phyloP scores from a whole-genome alignment of 2,329 filamentous ascomycete genomes.

The Elsinoe australis region DNA sequence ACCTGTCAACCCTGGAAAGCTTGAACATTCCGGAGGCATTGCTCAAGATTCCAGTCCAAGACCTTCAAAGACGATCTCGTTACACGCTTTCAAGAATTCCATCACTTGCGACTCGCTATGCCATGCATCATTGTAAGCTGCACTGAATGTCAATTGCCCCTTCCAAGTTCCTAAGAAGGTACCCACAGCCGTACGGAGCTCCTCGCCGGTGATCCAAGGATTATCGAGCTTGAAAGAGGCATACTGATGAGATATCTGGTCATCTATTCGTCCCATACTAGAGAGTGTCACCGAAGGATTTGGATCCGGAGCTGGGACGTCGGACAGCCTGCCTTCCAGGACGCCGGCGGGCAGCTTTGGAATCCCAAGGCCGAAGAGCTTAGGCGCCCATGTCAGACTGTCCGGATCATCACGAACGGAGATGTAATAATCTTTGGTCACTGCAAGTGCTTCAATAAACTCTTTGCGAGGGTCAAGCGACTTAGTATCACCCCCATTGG shows the following conservation, averaged over 20 bases:
- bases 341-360: neutral
- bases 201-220: neutral
- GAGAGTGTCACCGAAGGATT: neutral
- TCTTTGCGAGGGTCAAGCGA: neutral
- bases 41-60: too few relatives aligned
- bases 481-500: neutral
- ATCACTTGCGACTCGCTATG: neutral
- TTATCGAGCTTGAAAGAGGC: neutral
- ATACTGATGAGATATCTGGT: neutral
- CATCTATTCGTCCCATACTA: neutral
- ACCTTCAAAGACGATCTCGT: slow-evolving; percentile 7
- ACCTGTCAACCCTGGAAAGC: too few relatives aligned
- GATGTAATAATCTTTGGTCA: too few relatives aligned
- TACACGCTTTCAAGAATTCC: neutral
- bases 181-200: neutral
- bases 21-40: too few relatives aligned
- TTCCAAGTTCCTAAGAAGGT: neutral
- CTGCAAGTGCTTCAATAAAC: neutral
- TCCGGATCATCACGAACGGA: neutral
- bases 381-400: neutral
- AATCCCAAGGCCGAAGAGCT: neutral
- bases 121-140: neutral
- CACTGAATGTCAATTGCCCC: neutral
- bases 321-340: neutral
- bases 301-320: neutral